Evolutionary conservation across 2,329 filamentous ascomycete genomes (phyloP).

Genomic region (Apiospora koreana): DNA sequence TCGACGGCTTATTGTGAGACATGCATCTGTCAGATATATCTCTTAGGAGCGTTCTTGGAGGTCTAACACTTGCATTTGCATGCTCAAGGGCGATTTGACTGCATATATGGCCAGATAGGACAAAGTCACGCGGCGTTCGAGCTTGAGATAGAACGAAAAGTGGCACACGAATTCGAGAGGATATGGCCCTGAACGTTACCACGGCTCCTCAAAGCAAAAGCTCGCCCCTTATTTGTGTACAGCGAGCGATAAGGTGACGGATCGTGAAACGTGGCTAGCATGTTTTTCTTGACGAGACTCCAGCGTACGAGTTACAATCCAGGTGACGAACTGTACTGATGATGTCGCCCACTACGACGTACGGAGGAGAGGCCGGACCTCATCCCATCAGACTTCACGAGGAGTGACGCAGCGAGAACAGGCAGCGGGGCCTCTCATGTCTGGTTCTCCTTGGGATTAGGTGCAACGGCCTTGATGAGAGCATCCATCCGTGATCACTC

Average conservation of each 20-base stretch:
- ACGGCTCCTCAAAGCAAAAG: not conserved
- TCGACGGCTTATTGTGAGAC: not conserved
- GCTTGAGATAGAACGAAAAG: not conserved
- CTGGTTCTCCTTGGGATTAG: not conserved
- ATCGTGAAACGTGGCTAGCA: slow-evolving; percentile 6
- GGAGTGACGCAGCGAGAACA: not conserved
- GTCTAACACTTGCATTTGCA: slow-evolving; percentile 1
- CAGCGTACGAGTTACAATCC: not conserved
- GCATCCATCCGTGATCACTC: not conserved
- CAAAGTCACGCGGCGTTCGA: not conserved
- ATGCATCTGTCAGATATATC: slow-evolving; percentile 8
- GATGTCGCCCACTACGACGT: not conserved
- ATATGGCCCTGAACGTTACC: not conserved
- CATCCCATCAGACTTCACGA: not conserved
- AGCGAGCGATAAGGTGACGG: not conserved
- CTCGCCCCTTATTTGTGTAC: not conserved
- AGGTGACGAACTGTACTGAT: not conserved
- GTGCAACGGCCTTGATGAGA: not conserved
- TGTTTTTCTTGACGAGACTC: not conserved
- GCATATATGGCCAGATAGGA: not conserved
- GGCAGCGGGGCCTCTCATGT: not conserved
- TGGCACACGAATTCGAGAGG: not conserved
- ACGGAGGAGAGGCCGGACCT: not conserved
- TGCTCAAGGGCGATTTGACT: not conserved
- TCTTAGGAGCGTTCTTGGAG: not conserved